Evolutionary conservation across 2,329 filamentous ascomycete genomes (phyloP).

Genomic region (Fusarium annulatum): DNA sequence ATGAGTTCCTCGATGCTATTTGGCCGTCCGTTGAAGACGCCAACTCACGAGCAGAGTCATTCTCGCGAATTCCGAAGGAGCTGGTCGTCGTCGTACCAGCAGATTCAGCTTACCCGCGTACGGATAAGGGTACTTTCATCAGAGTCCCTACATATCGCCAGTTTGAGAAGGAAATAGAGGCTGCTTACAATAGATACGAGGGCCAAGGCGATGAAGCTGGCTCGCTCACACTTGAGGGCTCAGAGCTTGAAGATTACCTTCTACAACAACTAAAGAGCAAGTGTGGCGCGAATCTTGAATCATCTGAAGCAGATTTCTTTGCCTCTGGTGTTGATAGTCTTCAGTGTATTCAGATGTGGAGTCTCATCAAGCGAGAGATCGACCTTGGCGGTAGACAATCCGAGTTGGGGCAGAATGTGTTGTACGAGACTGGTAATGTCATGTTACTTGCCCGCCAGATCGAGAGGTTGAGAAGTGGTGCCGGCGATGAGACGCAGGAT

Average conservation of each 20-base stretch:
- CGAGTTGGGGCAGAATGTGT: slow-evolving; percentile 64
- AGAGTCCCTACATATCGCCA: slow-evolving; percentile 59
- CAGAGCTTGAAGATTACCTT: slow-evolving; percentile 49
- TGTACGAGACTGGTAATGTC: slow-evolving; percentile 63
- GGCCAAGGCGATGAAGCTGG: slow-evolving; percentile 11
- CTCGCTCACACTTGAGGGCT: neutral
- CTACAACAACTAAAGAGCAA: slow-evolving; percentile 48
- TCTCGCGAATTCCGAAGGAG: slow-evolving; percentile 63
- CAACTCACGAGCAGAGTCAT: slow-evolving; percentile 62
- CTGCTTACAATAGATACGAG: slow-evolving; percentile 47
- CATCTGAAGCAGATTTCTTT: slow-evolving; percentile 63
- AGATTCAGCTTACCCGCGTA: slow-evolving; percentile 58
- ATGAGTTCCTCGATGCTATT: slow-evolving; percentile 59
- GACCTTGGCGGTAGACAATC: slow-evolving; percentile 56
- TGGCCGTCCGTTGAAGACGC: slow-evolving; percentile 62
- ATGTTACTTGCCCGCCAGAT: slow-evolving; percentile 37
- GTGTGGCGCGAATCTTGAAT: slow-evolving; percentile 1
- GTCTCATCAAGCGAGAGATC: slow-evolving; percentile 61
- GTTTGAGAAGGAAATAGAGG: slow-evolving; percentile 58
- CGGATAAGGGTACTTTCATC: slow-evolving; percentile 67
- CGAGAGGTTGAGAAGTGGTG: slow-evolving; percentile 36
- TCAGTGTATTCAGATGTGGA: slow-evolving; percentile 66
- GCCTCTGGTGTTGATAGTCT: slow-evolving; percentile 67
- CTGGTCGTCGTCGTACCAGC: slow-evolving; percentile 61
- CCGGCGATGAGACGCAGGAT: slow-evolving; percentile 16